Evolutionary conservation across 495 filamentous ascomycete species (phyloP), one percentile per base, ranked within the genome.

Genomic region (Talaromyces ruber): DNA sequence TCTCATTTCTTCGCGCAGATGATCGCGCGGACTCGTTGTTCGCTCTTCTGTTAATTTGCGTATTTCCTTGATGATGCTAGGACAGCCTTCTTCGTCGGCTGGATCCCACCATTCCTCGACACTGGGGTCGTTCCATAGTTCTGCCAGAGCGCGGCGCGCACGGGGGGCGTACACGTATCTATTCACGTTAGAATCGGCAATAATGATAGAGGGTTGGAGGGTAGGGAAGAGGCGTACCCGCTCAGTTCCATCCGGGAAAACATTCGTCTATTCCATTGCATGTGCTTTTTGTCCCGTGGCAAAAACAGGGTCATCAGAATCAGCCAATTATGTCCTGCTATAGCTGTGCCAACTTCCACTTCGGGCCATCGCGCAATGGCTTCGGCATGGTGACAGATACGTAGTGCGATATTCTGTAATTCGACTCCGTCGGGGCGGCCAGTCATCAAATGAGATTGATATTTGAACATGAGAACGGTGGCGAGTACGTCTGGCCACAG

Each of bases 21-120:
- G 71, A 60, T 90, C 87, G 26, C 81, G 81, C 43, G 79, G 83
- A 64, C 85, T 85, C n/a, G 67, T 72, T 3, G 73, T 76, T 53
- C 89, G 85, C 56, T 93, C 88, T 64, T 89, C 84, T 2, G 88
- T 87, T 72, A 93, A 88, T 26, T 80, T 78, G n/a, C 91, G 86
- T 57, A 95, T 85, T 63, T 81, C 86, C 28, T 87, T 88, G 34
- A 95, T 77, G 30, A 94, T 82, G 6, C 82, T 78, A 3, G 83
- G 82, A 65, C 86, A 88, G 22, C 83, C 85, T 50, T 32, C 59
- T 76, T 92, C 88, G 67, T 92, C 84, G 67, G 92, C 84, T 2
- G 92, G 90, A 24, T 95, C 82, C 92, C 92, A 97, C 91, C 91
- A 96, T 39, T 87, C 81, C 58, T 82, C 79, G 62, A 90, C 79